Evolutionary conservation across 2,329 filamentous ascomycete species (phyloP).

Genomic region (Dothidotthia symphoricarpi): DNA sequence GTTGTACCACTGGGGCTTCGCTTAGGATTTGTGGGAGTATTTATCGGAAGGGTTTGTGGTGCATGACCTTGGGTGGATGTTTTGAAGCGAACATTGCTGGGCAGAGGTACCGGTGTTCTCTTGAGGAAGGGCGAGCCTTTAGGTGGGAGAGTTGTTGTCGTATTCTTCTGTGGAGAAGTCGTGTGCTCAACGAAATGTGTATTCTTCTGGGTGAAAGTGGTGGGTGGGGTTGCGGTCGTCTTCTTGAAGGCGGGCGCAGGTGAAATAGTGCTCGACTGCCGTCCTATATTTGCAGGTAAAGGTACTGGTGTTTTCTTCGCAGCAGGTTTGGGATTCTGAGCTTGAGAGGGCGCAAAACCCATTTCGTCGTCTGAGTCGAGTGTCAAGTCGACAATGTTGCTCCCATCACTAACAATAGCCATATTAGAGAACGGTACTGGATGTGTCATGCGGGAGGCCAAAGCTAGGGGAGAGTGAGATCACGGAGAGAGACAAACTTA

Average conservation of each 20-base stretch:
- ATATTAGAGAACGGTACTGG: no score
- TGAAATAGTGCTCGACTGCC: no score
- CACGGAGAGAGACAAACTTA: conserved; percentile 10
- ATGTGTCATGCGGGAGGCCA: no score
- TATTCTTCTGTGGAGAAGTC: no score
- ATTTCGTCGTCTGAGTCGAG: conserved; percentile 18
- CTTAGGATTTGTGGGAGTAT: not conserved
- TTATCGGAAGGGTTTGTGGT: not conserved
- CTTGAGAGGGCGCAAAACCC: not conserved
- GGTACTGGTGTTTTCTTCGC: conserved; percentile 5
- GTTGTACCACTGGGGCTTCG: not conserved
- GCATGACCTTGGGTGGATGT: not conserved
- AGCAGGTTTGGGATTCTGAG: not conserved
- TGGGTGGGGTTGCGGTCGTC: no score
- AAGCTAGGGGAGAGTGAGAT: no score
- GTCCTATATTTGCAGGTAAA: conserved; percentile 5
- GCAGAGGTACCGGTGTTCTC: not conserved
- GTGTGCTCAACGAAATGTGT: no score
- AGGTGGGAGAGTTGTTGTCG: no score
- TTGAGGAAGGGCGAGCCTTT: no score
- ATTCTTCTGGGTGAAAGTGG: no score
- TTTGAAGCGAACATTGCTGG: not conserved
- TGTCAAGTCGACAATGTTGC: conserved; percentile 25
- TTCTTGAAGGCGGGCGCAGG: no score
- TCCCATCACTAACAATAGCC: not conserved